phyloP scores from a whole-genome alignment of 306 rosid genomes.

The Inga laurina region DNA sequence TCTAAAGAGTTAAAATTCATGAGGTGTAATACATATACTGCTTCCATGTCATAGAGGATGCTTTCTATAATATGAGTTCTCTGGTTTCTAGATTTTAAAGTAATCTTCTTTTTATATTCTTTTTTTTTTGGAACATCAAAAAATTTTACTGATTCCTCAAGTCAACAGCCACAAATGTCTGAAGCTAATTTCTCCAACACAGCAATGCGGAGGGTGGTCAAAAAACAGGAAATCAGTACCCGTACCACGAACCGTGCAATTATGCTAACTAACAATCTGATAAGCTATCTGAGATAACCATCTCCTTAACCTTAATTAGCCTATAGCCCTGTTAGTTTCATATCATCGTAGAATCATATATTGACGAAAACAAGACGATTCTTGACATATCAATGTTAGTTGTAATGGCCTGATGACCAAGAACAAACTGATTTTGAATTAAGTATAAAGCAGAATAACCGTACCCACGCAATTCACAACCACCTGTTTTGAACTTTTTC shows the following conservation, averaged over 20 bases:
- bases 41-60: neutral
- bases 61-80: neutral
- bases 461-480: neutral
- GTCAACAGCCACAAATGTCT: neutral
- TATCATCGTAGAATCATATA: neutral
- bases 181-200: neutral
- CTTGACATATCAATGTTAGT: neutral
- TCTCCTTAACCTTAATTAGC: neutral
- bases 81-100: neutral
- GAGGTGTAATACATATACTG: neutral
- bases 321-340: neutral
- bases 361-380: neutral
- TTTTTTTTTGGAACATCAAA: neutral
- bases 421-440: neutral
- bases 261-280: neutral
- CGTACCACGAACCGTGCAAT: neutral
- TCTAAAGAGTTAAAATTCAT: too few species aligned
- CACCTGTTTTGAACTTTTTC: neutral
- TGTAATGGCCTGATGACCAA: neutral
- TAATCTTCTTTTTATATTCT: neutral
- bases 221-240: neutral
- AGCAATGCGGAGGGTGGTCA: neutral
- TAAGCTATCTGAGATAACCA: neutral
- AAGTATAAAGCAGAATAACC: neutral
- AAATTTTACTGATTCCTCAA: neutral